Base-by-base conservation (phyloP, 1,284 basidiomycete genomes). In the Ceratobasidium sp. region DNA sequence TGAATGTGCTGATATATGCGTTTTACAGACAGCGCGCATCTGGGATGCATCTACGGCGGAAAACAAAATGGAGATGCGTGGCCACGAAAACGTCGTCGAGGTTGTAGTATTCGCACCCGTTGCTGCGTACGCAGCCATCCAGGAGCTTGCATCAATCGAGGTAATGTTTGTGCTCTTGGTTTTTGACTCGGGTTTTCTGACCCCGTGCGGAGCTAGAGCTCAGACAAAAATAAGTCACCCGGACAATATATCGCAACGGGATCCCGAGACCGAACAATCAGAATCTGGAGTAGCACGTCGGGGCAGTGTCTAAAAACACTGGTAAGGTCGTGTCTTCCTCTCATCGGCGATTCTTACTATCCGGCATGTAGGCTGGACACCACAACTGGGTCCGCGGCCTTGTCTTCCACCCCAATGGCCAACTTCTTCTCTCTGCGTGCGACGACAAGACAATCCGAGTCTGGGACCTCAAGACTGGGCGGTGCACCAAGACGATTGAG, bases 391-490 rank as follows among this genome's bases (percentile, higher is more conserved):
- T 95, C 62, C 87, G 92, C 72, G 89, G 88, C 0, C 83, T 95
- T 53, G 87, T 90, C 25, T 94, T 95, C 82, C 92, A 94, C 79
- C 92, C 92, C 0, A 87, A 87, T 7, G 94, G 94, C 48, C 95
- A 95, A 80, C 89, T 87, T 78, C 86, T 96, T 4, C 84, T 96
- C 16, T 94, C 92, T 1, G 92, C 91, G 1, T 92, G 92, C 5
- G 94, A 96, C 80, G 94, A 96, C 83, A 93, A 95, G 81, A 94
- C 92, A 9, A 87, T 96, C 77, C 87, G 92, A 9, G 85, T 95
- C 16, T 96, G 94, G 94, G 94, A 96, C 76, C 82, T 96, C 46
- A 83, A 85, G 44, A 91, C 89, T 2, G 91, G 92, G 1, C 86
- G 94, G 74, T 92, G 92, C 78, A 83, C 88, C 76, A 93, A 92